phyloP scores from a whole-genome alignment of 2,329 filamentous ascomycete genomes.

The Penicillium sp. region DNA sequence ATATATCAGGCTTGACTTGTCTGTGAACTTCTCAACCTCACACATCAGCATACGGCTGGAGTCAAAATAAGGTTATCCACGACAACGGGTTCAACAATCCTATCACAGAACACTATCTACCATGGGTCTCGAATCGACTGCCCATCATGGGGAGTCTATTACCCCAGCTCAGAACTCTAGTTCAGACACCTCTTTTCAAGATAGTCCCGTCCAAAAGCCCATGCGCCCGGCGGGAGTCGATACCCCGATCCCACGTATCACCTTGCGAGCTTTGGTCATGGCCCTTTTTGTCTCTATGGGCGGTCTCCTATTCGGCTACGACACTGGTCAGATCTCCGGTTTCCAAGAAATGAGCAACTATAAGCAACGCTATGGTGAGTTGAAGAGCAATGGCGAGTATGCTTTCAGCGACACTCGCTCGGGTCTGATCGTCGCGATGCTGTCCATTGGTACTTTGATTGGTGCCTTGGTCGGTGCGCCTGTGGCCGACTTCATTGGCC shows the following conservation, averaged over 20 bases:
- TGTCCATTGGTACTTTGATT: slow-evolving; percentile 48
- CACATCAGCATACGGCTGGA: neutral
- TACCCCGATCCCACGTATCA: slow-evolving; percentile 38
- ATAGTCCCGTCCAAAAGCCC: slow-evolving; percentile 27
- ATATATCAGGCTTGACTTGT: neutral
- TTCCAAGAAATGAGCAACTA: slow-evolving; percentile 49
- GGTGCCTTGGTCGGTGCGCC: slow-evolving; percentile 45
- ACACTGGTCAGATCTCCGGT: slow-evolving; percentile 50
- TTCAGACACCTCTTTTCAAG: slow-evolving; percentile 25
- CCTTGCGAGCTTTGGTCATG: slow-evolving; percentile 43
- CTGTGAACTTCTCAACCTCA: neutral
- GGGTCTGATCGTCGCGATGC: slow-evolving; percentile 46
- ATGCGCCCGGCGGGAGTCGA: slow-evolving; percentile 27
- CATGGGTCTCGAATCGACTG: slow-evolving; percentile 35
- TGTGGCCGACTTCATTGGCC: slow-evolving; percentile 45
- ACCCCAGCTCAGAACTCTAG: slow-evolving; percentile 31
- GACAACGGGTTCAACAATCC: neutral
- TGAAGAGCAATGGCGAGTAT: slow-evolving; percentile 33
- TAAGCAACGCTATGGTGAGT: slow-evolving; percentile 42
- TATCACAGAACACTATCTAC: slow-evolving; percentile 6
- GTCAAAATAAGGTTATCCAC: neutral
- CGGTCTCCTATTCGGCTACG: slow-evolving; percentile 49
- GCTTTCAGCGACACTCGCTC: slow-evolving; percentile 44
- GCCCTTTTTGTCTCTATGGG: slow-evolving; percentile 51
- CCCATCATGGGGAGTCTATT: slow-evolving; percentile 37